Evolutionary conservation across 495 filamentous ascomycete species (phyloP), one percentile per base, ranked within the genome.

Genomic region (Neurospora pannonica): DNA sequence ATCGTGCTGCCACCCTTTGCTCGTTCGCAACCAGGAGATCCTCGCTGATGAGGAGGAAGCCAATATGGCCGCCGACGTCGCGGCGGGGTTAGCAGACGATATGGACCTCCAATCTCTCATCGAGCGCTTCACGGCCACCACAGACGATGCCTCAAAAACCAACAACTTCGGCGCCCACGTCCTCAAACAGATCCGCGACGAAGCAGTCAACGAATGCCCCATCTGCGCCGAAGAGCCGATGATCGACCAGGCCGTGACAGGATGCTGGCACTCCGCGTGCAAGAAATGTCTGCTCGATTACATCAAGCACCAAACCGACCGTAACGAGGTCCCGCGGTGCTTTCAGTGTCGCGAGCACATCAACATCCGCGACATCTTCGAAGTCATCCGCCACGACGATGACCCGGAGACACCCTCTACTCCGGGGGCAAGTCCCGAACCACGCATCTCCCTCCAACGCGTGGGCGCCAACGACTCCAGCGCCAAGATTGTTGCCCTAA

Each of bases 211-310:
- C 71, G 96, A 99, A 82, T 99, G 96, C 78, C 95, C 96, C 9
- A 93, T 99, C 74, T 99, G 96, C 83, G 88, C 92, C 9, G 94
- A 97, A 79, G 96, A 97, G 80, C 94, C 94, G 7, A 97, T 98
- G 93, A 88, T 92, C 62, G 92, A 97, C 62, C 95, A 97, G 74
- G 91, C 93, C 1, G 95, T 99, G 1, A 97, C 96, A 0, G 92
- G 94, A 0, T 99, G 96, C 83, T 98, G 95, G 93, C 96, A 99
- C 81, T 94, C 92, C 31, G 95, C 96, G 3, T 99, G 96, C 86
- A 97, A 96, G 82, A 90, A 93, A 67, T 99, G 96, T 77, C 86
- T 97, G 34, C 82, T 93, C 5, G 90, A 94, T 77, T 97, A 94
- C 78, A 94, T 99, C 74, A 89, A 85, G 75, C 94, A 97, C 80